These are phyloP conservation scores for Fusarium penzigii DNA, from an alignment of 2,329 filamentous ascomycete genomes.

Conservation along the genomic window DNA sequence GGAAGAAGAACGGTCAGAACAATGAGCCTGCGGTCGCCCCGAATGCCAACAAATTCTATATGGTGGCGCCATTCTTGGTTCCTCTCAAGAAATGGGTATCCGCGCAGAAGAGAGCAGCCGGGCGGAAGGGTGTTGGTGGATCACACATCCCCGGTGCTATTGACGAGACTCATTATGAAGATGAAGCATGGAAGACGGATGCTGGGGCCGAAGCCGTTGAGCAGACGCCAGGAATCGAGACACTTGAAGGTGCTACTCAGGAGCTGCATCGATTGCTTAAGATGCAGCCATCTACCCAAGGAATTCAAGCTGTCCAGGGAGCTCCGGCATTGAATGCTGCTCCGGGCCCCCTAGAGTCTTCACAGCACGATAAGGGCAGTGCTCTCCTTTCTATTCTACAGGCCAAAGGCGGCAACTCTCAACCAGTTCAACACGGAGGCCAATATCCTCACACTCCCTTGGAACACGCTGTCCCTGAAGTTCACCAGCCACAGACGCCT, in stretches of 20 bases:
- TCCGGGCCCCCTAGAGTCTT: background rate
- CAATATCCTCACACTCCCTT: slow-evolving; percentile 52
- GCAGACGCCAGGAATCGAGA: slow-evolving; percentile 44
- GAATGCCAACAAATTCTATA: slow-evolving; percentile 90
- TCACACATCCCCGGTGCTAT: slow-evolving; percentile 43
- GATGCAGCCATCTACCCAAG: slow-evolving; percentile 54
- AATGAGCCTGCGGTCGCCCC: slow-evolving; percentile 56
- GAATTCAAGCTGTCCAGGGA: slow-evolving; percentile 37
- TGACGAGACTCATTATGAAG: slow-evolving; percentile 63
- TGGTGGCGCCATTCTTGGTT: slow-evolving; percentile 91
- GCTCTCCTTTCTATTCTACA: slow-evolving; percentile 57
- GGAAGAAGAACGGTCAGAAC: slow-evolving; percentile 62
- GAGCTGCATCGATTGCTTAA: slow-evolving; percentile 58
- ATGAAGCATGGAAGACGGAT: slow-evolving; percentile 54
- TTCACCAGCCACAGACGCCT: slow-evolving; percentile 56
- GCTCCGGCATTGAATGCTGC: slow-evolving; percentile 8
- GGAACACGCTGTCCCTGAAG: slow-evolving; percentile 52
- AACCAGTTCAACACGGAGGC: slow-evolving; percentile 16
- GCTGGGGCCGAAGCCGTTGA: slow-evolving; percentile 31
- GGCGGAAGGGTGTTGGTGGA: slow-evolving; percentile 44
- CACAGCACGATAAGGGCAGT: slow-evolving; percentile 48
- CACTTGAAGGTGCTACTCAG: slow-evolving; percentile 51
- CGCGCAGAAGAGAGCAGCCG: slow-evolving; percentile 77
- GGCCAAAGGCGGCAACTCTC: slow-evolving; percentile 26
- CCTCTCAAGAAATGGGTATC: slow-evolving; percentile 87